Evolutionary conservation across 2,329 filamentous ascomycete species (phyloP), one percentile per base, ranked within the genome.

Genomic region (Aureobasidium sp.): DNA sequence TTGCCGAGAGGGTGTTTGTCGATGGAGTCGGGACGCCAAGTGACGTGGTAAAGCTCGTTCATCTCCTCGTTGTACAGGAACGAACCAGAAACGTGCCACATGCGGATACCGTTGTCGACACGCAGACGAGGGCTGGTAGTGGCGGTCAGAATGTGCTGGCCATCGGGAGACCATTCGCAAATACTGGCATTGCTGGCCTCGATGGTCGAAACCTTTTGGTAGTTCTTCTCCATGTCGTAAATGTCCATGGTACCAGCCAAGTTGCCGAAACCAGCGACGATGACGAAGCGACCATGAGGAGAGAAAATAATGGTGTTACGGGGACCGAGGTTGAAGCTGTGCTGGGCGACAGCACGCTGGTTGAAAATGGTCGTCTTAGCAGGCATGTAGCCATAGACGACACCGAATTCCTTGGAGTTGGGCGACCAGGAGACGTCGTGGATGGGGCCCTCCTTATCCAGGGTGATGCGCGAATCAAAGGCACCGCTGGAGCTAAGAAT

Each of bases 331-430:
- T 91, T 85, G 77, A 99, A 97, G 64, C 83, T 90, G 77, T 97
- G 90, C 63, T 88, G 88, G 22, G 88, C 82, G 63, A 91, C 84
- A 65, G 90, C 94, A 66, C 90, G 87, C 70, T 88, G 85, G 75
- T 97, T 97, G 84, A 97, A 99, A 68, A 99, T 94, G 68, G 93
- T 97, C 3, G 93, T 94, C 82, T 97, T 97, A 62, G 94, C 90
- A n/a, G 94, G 94, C 91, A 97, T 97, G 76, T 90, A 97, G 65
- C 94, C 94, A 73, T 99, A 99, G 17, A 97, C 87, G 36, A 99
- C 94, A 72, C 91, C 93, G 71, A 99, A 99, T 76, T 97, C 93
- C 79, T 91, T 95, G 69, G 91, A 95, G 77, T 94, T 97, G 52
- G 94, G 92, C 49, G 91, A 97, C 94, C 94, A 99, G n/a, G 89